A percentile compares a stretch with the other conserved stretches of the same genome.
Evolutionary conservation across 1,139 yeast genomes (phyloP).

Genomic region (Kurtzmaniella natalensis): DNA sequence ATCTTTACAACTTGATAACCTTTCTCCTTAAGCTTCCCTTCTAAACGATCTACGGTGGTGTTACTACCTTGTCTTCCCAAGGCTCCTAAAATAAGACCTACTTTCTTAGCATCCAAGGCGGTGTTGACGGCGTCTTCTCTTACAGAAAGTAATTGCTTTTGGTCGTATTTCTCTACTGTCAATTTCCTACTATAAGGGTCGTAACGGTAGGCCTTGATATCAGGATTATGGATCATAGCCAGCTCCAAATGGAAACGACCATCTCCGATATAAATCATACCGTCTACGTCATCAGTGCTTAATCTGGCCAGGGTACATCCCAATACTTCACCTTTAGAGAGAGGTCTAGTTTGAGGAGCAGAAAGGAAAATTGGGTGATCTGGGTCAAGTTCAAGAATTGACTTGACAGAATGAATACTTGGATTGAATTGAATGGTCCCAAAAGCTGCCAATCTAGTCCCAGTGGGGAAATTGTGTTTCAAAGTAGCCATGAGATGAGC

Average conservation of each 20-base stretch:
- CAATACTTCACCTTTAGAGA: constrained; percentile 92
- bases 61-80: constrained; percentile 95
- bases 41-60: constrained; percentile 63
- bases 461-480: constrained; percentile 59
- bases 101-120: constrained; percentile 59
- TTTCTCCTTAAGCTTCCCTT: constrained; percentile 42
- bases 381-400: constrained; percentile 46
- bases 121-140: constrained; percentile 66
- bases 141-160: constrained; percentile 69
- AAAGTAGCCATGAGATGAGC: constrained; percentile 75
- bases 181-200: constrained; percentile 93
- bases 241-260: constrained; percentile 95
- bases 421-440: constrained; percentile 98
- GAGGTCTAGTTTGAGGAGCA: constrained; percentile 90
- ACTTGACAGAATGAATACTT: constrained; percentile 74
- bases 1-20: constrained; percentile 77
- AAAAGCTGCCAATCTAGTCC: constrained; percentile 69
- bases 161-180: constrained; percentile 85
- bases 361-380: constrained; percentile 57
- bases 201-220: constrained; percentile 84
- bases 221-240: constrained; percentile 96
- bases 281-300: constrained; percentile 57
- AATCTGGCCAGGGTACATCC: constrained; percentile 93
- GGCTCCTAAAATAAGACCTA: constrained; percentile 91
- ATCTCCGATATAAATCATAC: constrained; percentile 91